Percentiles rank a stretch among this genome's conserved stretches.
Conservation (phyloP, 768 basidiomycete species). For the Candolleomyces aberdarensis region DNA sequence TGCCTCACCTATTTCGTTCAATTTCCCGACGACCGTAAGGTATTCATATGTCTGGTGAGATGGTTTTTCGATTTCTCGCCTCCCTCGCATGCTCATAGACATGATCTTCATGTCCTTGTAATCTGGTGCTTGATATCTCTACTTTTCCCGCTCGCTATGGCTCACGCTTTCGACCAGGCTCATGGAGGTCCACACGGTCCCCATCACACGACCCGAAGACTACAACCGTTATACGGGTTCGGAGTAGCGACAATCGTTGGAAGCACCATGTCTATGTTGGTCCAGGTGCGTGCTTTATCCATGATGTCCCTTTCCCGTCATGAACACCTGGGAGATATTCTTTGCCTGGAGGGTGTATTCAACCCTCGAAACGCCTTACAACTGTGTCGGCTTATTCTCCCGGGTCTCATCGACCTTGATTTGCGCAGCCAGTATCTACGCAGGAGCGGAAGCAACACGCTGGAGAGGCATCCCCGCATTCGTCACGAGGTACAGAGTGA, state of each 20-base stretch:
- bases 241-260: slow-evolving; percentile 4
- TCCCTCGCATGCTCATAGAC: too few species aligned
- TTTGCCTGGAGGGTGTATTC: too few species aligned
- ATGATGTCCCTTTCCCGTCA: too few species aligned
- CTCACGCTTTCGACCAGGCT: not conserved
- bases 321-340: too few species aligned
- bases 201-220: slow-evolving; percentile 4
- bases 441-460: not conserved
- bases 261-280: slow-evolving; percentile 6
- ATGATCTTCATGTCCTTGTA: too few species aligned
- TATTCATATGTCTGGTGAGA: slow-evolving; percentile 20
- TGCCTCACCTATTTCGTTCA: slow-evolving; percentile 9
- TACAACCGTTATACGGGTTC: not conserved
- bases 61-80: not conserved
- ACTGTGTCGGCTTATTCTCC: too few species aligned
- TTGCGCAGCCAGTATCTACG: not conserved
- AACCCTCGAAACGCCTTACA: too few species aligned
- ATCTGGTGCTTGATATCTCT: too few species aligned
- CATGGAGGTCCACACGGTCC: slow-evolving; percentile 10
- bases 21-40: slow-evolving; percentile 8
- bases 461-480: not conserved
- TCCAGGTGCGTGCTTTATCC: not conserved
- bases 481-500: not conserved
- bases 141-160: too few species aligned
- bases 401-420: not conserved